Conservation (phyloP, 2,329 filamentous ascomycete species). For the Ceratocystis colombiana region DNA sequence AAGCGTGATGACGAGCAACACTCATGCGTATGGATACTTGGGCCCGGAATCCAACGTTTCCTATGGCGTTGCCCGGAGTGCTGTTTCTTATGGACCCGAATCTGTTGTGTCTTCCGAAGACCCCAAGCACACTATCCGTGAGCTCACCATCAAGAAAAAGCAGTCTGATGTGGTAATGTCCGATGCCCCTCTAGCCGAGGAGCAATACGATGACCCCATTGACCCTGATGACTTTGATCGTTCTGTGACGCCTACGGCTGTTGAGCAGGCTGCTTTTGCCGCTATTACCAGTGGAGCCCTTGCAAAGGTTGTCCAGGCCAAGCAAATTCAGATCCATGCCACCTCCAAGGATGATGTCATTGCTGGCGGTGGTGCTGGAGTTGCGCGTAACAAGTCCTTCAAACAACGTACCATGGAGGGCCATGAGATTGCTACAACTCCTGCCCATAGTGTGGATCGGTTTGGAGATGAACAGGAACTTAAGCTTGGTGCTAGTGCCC, state of each 20-base stretch:
- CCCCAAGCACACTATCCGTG: slow-evolving; percentile 18
- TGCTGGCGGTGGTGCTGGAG: slow-evolving; percentile 36
- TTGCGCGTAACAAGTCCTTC: slow-evolving; percentile 53
- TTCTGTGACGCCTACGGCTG: slow-evolving; percentile 43
- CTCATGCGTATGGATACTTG: slow-evolving; percentile 17
- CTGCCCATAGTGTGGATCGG: slow-evolving; percentile 49
- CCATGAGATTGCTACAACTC: slow-evolving; percentile 45
- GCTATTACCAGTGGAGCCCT: slow-evolving; percentile 50
- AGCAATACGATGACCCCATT: slow-evolving; percentile 9
- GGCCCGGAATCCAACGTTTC: slow-evolving; percentile 23
- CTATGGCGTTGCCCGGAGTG: slow-evolving; percentile 26
- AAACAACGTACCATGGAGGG: slow-evolving; percentile 53
- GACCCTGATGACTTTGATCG: slow-evolving; percentile 18
- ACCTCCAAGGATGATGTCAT: slow-evolving; percentile 31
- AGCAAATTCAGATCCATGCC: slow-evolving; percentile 30
- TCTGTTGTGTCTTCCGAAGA: slow-evolving; percentile 35
- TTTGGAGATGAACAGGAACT: slow-evolving; percentile 38
- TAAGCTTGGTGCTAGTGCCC: slow-evolving; percentile 56
- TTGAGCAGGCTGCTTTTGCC: slow-evolving; percentile 35
- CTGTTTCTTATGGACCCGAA: slow-evolving; percentile 31
- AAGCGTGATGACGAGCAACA: slow-evolving; percentile 53
- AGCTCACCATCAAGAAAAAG: slow-evolving; percentile 23
- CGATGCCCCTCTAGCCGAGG: neutral
- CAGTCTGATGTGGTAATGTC: slow-evolving; percentile 18
- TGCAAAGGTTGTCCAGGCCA: slow-evolving; percentile 43